Percentiles rank a stretch among this genome's conserved stretches.
phyloP scores from a whole-genome alignment of 164 flowering plant genomes.

The Kalanchoe fedtschenkoi region DNA sequence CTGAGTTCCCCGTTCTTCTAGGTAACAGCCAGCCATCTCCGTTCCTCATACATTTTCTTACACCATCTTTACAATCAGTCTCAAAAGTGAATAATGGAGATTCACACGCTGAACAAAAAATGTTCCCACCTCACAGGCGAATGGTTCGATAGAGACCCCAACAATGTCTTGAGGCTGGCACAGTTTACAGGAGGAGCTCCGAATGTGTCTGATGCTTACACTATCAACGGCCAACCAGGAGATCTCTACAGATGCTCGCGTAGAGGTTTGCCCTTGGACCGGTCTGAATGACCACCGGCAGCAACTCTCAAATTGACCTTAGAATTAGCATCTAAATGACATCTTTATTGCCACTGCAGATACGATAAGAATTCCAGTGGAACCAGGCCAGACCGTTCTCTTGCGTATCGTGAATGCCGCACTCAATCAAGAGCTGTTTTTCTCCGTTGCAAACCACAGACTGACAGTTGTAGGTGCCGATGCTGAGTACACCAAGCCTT shows the following conservation, averaged over 20 bases:
- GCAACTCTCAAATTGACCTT: not conserved
- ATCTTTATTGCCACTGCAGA: slow-evolving; percentile 19
- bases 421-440: slow-evolving; percentile 56
- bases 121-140: slow-evolving; percentile 33
- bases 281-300: not conserved
- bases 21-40: slow-evolving; percentile 30
- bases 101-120: not conserved
- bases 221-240: slow-evolving; percentile 70
- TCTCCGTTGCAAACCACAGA: slow-evolving; percentile 43
- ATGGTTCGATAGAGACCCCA: slow-evolving; percentile 54
- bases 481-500: slow-evolving; percentile 44
- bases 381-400: slow-evolving; percentile 37
- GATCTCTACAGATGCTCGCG: slow-evolving; percentile 52
- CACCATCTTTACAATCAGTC: not conserved
- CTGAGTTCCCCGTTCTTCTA: slow-evolving; percentile 55
- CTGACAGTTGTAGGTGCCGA: slow-evolving; percentile 46
- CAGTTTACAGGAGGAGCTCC: slow-evolving; percentile 48
- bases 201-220: slow-evolving; percentile 54
- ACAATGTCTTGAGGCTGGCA: slow-evolving; percentile 30
- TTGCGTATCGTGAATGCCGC: slow-evolving; percentile 57
- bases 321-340: not conserved
- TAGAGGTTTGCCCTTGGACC: slow-evolving; percentile 24
- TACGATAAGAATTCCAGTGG: slow-evolving; percentile 28
- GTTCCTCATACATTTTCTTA: not conserved
- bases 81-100: too few species aligned